Conservation (phyloP, 2,329 filamentous ascomycete species). For the Diaporthe vaccinii region DNA sequence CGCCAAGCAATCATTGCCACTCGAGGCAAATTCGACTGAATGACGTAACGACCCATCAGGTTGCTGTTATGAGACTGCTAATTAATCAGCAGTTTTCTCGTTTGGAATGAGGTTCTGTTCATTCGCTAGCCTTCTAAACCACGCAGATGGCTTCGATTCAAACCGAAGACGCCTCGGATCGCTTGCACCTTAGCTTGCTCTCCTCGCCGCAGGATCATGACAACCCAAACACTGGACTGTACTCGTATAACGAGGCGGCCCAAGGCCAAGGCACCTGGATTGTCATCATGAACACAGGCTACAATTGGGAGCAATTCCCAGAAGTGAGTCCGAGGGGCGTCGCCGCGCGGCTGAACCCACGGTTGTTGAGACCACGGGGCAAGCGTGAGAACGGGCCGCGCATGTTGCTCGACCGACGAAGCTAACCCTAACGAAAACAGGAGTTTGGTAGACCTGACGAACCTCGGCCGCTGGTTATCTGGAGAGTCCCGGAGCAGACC, state of each 20-base stretch:
- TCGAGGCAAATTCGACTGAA: not conserved
- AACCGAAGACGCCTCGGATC: constrained; percentile 22
- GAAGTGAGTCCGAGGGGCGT: constrained; percentile 7
- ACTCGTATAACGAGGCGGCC: not conserved
- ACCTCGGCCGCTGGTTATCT: not conserved
- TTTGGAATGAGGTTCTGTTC: too few species aligned
- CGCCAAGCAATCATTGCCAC: not conserved
- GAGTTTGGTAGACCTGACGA: constrained; percentile 22
- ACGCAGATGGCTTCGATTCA: constrained; percentile 3
- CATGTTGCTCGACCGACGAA: not conserved
- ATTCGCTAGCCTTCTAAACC: not conserved
- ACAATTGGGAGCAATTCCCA: constrained; percentile 27
- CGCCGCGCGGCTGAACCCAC: not conserved
- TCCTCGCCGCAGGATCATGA: constrained; percentile 9
- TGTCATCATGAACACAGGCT: constrained; percentile 33
- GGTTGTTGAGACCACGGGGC: too few species aligned
- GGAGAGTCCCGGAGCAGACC: constrained; percentile 12
- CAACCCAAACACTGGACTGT: constrained; percentile 27
- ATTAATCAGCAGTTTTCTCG: not conserved
- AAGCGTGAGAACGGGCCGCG: not conserved
- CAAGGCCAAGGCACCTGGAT: constrained; percentile 28
- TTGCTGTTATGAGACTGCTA: not conserved
- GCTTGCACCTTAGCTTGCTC: constrained; percentile 31
- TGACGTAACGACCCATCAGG: constrained; percentile 1
- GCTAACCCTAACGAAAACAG: not conserved